phyloP scores from a whole-genome alignment of 2,329 filamentous ascomycete species.

The Fusarium dlaminii region DNA sequence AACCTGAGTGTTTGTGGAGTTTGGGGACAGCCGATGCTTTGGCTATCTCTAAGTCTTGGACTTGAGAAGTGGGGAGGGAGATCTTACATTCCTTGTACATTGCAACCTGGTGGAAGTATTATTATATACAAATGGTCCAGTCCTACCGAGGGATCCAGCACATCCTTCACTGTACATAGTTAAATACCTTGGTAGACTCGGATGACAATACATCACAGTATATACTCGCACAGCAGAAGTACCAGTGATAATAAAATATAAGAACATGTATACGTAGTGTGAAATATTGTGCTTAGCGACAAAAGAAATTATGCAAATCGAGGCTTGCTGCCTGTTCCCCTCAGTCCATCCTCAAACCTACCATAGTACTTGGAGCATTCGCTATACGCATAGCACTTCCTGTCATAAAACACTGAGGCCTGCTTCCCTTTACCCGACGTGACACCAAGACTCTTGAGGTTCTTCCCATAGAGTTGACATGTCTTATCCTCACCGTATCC shows the following conservation, averaged over 20 bases:
- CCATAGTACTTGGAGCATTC: not conserved
- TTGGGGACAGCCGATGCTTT: too few relatives aligned
- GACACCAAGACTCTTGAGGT: not conserved
- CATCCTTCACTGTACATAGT: not conserved
- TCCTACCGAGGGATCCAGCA: not conserved
- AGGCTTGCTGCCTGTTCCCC: not conserved
- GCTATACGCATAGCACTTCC: not conserved
- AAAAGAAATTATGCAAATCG: not conserved
- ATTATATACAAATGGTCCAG: not conserved
- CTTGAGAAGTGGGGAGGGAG: not conserved
- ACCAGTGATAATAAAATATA: fast-evolving
- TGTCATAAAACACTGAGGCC: not conserved
- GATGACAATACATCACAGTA: not conserved
- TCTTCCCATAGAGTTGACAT: not conserved
- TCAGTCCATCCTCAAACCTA: fast-evolving
- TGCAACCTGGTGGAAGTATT: not conserved
- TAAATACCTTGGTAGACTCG: not conserved
- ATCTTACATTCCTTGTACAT: slow-evolving; percentile 12
- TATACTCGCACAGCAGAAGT: not conserved
- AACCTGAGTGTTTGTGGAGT: fast-evolving
- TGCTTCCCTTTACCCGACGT: not conserved
- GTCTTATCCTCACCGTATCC: not conserved
- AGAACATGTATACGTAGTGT: fast-evolving
- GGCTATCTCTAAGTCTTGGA: not conserved
- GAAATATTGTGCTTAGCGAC: fast-evolving